These are phyloP conservation scores for Aaosphaeria arxii DNA, from an alignment of 2,329 filamentous ascomycete genomes.

Conservation along the genomic window DNA sequence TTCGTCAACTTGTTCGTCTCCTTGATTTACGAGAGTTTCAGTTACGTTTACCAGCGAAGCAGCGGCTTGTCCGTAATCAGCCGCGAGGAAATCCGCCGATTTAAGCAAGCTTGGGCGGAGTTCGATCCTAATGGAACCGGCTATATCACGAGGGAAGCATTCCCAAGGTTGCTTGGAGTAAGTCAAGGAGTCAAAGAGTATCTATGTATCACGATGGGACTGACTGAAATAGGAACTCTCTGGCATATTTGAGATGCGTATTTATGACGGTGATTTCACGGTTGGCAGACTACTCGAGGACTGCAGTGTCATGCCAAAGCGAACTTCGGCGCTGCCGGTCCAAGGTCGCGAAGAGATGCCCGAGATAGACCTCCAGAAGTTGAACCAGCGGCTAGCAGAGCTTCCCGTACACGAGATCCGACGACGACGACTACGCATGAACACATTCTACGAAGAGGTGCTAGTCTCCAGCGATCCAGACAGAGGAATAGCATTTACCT, in stretches of 20 bases:
- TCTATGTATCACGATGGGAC: neutral
- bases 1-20: slow-evolving; percentile 98
- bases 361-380: slow-evolving; percentile 67
- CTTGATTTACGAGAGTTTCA: slow-evolving; percentile 98
- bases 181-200: slow-evolving; percentile 21
- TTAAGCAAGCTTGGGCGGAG: slow-evolving; percentile 97
- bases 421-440: slow-evolving; percentile 73
- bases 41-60: slow-evolving; percentile 96
- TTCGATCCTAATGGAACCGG: slow-evolving; percentile 90
- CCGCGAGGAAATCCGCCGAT: slow-evolving; percentile 88
- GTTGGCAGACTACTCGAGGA: slow-evolving; percentile 85
- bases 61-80: slow-evolving; percentile 89
- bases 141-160: slow-evolving; percentile 84
- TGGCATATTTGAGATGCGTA: slow-evolving; percentile 94
- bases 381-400: slow-evolving; percentile 69
- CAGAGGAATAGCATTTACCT: slow-evolving; percentile 85
- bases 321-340: slow-evolving; percentile 47
- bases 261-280: slow-evolving; percentile 88
- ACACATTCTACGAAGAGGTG: slow-evolving; percentile 96
- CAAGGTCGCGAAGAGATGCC: slow-evolving; percentile 35
- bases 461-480: slow-evolving; percentile 89
- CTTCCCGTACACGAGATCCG: slow-evolving; percentile 77
- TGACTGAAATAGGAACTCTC: slow-evolving; percentile 65
- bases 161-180: slow-evolving; percentile 81
- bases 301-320: slow-evolving; percentile 60